Evolutionary conservation across 805 yeast genomes (phyloP), one percentile per base, ranked within the genome.

Genomic region (Huiozyma sinensis): DNA sequence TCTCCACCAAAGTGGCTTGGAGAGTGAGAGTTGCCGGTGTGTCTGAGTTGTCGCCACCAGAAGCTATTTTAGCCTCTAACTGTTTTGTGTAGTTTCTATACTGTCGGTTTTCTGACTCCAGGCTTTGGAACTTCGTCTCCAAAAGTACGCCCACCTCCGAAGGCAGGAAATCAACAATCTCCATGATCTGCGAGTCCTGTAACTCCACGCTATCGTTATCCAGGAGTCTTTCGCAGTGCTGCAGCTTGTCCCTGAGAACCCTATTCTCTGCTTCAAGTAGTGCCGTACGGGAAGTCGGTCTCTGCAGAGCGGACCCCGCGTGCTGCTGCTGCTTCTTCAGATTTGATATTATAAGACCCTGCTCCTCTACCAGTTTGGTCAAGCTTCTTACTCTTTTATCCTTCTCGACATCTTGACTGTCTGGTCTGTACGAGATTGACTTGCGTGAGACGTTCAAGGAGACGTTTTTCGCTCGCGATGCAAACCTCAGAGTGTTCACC

Each of bases 401-500:
- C 13, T 70, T 72, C 11, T 71, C 79, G 6, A 39, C 36, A 17
- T 43, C 47, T 24, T 12, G 28, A 29, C 42, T 46, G 6, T 38
- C 35, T 4, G 33, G 28, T 34, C 71, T 75, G 51, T 72, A 72
- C 13, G 38, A 41, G 27, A 39, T 38, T 27, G 49, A 45, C 33
- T 73, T 74, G 46, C 73, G 74, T 42, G 73, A 73, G 6, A 85
- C 95, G 44, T 71, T 73, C 54, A 89, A 72, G 9, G 78, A 71
- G 41, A 92, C 79, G 59, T 90, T 87, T 56, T 88, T 89, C 1
- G 97, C 97, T 47, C 96, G 70, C 0, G 95, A 84, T 0, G 96
- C 97, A 67, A 92, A 92, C 42, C 97, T 66, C 28, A 92, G 68
- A 0, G 97, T 89, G 58, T 86, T 87, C 35, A 80, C 68, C 0